Base-by-base conservation (phyloP, 306 rosid species). In the Amphicarpaea edgeworthii region DNA sequence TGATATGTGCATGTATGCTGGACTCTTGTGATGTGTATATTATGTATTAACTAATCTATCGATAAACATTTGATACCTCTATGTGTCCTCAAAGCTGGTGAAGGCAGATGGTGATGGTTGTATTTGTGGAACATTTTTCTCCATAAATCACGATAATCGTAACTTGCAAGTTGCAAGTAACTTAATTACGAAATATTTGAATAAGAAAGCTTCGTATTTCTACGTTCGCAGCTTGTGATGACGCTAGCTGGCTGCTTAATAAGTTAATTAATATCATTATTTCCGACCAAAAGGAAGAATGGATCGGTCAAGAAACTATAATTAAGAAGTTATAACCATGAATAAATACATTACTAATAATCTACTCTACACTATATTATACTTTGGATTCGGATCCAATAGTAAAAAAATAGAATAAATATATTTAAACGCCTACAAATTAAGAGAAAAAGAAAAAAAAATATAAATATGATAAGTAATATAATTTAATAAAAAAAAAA, bases 101-200 rank as follows among this genome's bases (percentile, higher is more conserved):
- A 61, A 10, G 24, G 68, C 24, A 34, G 68, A 34, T 62, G 43
- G 3, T 16, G 68, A 62, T 34, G 11, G 70, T 41, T 21, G 7
- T 21, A 1, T 17, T 4, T 37, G 26, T n/a, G 9, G 2, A 17
- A 17, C 49, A 34, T 61, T 64, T 64, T 19, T 62, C 24, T 12
- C 21, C 23, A 21, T 23, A 45, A 67, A 43, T 67, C 2, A 0
- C 8, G 34, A 0, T 67, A 45, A 43, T 43, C 45, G 72, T 43
- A 43, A 3, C 72, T 67, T 67, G 72, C 57, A 67, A 67, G 57
- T 67, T 67, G 72, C 57, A 67, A 67, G 57, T 23, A 67, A 67
- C 57, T 43, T 38, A 34, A 12, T 64, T 45, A 45, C 14, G 12
- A 67, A 23, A 43, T 24, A 14, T 41, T 66, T 54, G 7, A 66